These are phyloP conservation scores for Aspergillus sclerotiicarbonarius DNA, from an alignment of 495 filamentous ascomycete species.

Conservation along the genomic window DNA sequence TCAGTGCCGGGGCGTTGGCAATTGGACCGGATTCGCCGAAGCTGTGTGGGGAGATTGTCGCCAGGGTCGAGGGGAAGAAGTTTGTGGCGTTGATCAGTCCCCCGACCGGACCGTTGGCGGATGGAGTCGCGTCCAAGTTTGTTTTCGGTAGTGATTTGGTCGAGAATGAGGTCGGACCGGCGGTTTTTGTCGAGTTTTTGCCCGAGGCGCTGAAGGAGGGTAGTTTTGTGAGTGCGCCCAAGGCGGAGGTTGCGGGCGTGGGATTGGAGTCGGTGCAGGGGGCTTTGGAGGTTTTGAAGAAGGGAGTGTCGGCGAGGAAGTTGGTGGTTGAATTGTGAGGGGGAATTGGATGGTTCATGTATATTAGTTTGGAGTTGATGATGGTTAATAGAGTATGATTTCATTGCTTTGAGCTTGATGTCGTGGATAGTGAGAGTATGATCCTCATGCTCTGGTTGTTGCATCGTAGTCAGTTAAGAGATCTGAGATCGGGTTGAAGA, in stretches of 20 bases:
- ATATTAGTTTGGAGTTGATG: too few species aligned
- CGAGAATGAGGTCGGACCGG: conserved; percentile 30
- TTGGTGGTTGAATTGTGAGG: conserved; percentile 27
- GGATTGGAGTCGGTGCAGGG: conserved; percentile 41
- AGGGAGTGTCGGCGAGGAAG: conserved; percentile 39
- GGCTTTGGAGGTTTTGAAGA: conserved; percentile 30
- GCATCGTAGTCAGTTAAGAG: too few species aligned
- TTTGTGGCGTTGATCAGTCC: conserved; percentile 14
- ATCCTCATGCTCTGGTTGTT: too few species aligned
- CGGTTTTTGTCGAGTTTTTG: conserved; percentile 36
- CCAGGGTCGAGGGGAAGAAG: conserved; percentile 10
- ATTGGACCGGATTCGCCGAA: conserved; percentile 3
- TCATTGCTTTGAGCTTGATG: too few species aligned
- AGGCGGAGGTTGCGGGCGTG: conserved; percentile 30
- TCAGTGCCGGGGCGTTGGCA: conserved; percentile 21
- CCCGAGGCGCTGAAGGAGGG: conserved; percentile 29
- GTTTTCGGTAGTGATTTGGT: conserved; percentile 8
- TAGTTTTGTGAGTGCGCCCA: conserved; percentile 22
- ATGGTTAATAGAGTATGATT: too few species aligned
- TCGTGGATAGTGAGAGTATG: too few species aligned
- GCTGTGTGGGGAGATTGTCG: conserved; percentile 18
- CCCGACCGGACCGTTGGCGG: neutral
- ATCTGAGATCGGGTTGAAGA: too few species aligned
- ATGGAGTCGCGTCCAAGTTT: conserved; percentile 14
- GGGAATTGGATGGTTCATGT: too few species aligned